Evolutionary conservation across 768 basidiomycete genomes (phyloP), one percentile per base, ranked within the genome.

Genomic region (Favolaschia claudopus): DNA sequence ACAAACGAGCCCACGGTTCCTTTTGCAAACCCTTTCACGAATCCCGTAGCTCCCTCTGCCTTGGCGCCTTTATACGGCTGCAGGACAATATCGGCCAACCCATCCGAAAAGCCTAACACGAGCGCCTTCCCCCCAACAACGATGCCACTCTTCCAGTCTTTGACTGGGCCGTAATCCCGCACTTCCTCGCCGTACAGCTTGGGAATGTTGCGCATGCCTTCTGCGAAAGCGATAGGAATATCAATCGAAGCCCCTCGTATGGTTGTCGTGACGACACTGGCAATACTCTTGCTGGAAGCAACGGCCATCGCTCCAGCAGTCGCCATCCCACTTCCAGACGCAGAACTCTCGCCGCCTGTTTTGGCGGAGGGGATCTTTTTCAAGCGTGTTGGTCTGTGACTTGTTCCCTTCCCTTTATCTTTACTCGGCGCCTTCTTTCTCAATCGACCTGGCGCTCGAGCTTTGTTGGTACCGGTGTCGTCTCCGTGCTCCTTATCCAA

Each of bases 91-190:
- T 53, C 67, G 4, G 54, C 34, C 10, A 63, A 6, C 5, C 67
- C 67, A 19, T 48, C 51, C 7, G 62, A 13, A 24, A 59, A 36
- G 5, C 39, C 58, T 9, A 43, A 45, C 28, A 27, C 58, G 33
- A 66, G 60, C 24, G 73, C 69, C 67, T 78, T 79, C 4, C 74
- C 79, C 15, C 72, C 81, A 51, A 79, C 79, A 29, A 63, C 67
- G 3, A 77, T 60, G 0, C 81, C 81, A 48, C 68, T 70, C n/a
- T 48, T 54, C 51, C 78, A 74, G 58, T 73, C 72, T 5, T 68
- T 68, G 20, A 82, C 69, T 31, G 70, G 66, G 5, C 72, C 76
- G 17, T 67, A 47, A 37, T 71, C 58, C 3, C 76, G 65, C 12
- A 73, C 63, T 24, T 66, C 52, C 5, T 76, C 74, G 9, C 80